A percentile compares a stretch with the other conserved stretches of the same genome.
These are phyloP conservation scores for Paraphoma chrysanthemicola DNA, from an alignment of 2,329 filamentous ascomycete genomes.

Conservation along the genomic window DNA sequence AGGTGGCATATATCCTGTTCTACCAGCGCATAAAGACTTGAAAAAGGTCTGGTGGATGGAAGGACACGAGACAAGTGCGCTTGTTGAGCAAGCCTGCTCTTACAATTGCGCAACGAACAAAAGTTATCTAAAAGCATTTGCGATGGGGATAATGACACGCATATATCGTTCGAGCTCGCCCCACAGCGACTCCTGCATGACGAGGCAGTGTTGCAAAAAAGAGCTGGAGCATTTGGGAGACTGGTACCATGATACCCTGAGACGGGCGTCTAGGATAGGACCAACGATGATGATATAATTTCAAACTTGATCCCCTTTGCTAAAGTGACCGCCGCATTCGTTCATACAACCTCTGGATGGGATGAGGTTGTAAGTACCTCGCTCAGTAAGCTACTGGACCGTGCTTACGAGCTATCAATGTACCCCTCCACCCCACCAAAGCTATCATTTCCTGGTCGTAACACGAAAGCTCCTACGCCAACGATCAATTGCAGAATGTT, in stretches of 20 bases:
- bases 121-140: conserved; percentile 18
- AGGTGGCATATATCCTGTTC: conserved; percentile 95
- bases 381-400: conserved; percentile 11
- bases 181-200: conserved; percentile 2
- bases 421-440: conserved; percentile 25
- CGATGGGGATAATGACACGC: conserved; percentile 7
- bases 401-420: conserved; percentile 5
- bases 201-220: conserved; percentile 4
- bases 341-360: too few species aligned
- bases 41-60: conserved; percentile 9
- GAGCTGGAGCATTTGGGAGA: conserved; percentile 8
- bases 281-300: conserved; percentile 7
- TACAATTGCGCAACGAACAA: conserved; percentile 6
- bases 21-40: conserved; percentile 74
- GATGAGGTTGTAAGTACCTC: background rate
- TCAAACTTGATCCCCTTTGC: background rate
- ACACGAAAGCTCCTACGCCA: background rate
- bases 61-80: conserved; percentile 5
- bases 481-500: conserved; percentile 54
- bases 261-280: conserved; percentile 19
- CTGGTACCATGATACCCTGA: conserved; percentile 18
- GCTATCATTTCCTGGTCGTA: background rate
- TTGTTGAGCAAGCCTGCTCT: conserved; percentile 1
- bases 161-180: conserved; percentile 1
- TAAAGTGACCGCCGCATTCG: too few species aligned